Evolutionary conservation across 148 eudicot genomes (phyloP), one percentile per base, ranked within the genome.

Genomic region (Nyssa sinensis): DNA sequence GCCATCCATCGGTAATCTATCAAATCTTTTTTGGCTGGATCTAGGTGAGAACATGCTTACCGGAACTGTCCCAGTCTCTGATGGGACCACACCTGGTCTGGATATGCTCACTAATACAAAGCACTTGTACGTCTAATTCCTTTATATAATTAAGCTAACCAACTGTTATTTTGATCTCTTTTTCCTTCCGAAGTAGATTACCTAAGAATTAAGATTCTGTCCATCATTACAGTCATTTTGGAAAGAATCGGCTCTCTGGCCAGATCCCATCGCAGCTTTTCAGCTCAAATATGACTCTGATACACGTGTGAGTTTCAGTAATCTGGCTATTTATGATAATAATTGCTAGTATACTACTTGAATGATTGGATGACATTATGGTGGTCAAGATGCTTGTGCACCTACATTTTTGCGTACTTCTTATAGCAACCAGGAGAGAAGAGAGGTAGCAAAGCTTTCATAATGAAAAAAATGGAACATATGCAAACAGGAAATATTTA

Each of bases 161-260:
- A 23, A 64, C 14, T 28, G 28, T 11, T 10, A 21, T 39, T 59
- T 37, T 39, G 41, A 16, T 63, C 0, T 62, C 63, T 25, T n/a
- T 37, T 66, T 35, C 11, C 8, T 67, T 21, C 5, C n/a, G 31
- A 78, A 8, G 24, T 12, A 32, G 3, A 32, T 33, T 16, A 13
- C 17, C 47, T 44, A 44, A 44, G 65, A 66, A 77, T 73, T 44
- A 44, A 44, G 65, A 66, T 79, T 73, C 60, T 17, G 16, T 32
- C 24, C 17, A 32, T 72, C 34, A 16, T 81, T 71, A 30, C 76
- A 94, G 97, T 71, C 98, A 94, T 78, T 87, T 94, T 33, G 96
- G 97, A 65, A 87, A 75, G 31, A 94, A 94, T 71, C 81, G 82
- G 79, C 88, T 94, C 51, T 84, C 93, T 69, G 98, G 97, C 62